Evolutionary conservation across 306 rosid species (phyloP).

Genomic region (Citrullus mucosospermus): DNA sequence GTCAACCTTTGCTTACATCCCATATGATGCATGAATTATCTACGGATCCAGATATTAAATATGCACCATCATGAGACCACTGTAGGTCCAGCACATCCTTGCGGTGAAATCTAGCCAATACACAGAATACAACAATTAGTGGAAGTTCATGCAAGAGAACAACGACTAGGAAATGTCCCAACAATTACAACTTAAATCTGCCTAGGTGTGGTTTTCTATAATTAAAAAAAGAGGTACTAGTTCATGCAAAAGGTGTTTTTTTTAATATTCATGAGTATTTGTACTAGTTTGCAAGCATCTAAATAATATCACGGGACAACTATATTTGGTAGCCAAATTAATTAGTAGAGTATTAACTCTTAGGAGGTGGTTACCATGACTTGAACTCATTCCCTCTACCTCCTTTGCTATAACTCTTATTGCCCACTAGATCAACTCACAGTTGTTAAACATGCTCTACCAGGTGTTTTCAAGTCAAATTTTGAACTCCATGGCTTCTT

Average conservation of each 20-base stretch:
- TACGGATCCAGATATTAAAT: slow-evolving; percentile 79
- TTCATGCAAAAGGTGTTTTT: too few species aligned
- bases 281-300: background rate
- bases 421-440: background rate
- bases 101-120: slow-evolving; percentile 54
- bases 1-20: slow-evolving; percentile 77
- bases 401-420: background rate
- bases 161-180: background rate
- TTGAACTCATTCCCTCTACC: background rate
- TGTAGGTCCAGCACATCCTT: slow-evolving; percentile 82
- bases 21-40: slow-evolving; percentile 92
- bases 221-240: too few species aligned
- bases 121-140: slow-evolving; percentile 17
- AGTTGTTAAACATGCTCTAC: background rate
- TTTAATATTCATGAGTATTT: background rate
- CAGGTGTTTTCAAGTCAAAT: background rate
- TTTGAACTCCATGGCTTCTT: background rate
- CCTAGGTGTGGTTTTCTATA: background rate
- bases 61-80: slow-evolving; percentile 70
- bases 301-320: background rate
- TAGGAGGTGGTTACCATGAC: background rate
- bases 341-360: background rate
- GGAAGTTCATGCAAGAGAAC: slow-evolving; percentile 3
- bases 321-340: background rate
- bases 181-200: background rate